Conservation (phyloP, 106 monocot species). For the Alisma plantagoaquatica region DNA sequence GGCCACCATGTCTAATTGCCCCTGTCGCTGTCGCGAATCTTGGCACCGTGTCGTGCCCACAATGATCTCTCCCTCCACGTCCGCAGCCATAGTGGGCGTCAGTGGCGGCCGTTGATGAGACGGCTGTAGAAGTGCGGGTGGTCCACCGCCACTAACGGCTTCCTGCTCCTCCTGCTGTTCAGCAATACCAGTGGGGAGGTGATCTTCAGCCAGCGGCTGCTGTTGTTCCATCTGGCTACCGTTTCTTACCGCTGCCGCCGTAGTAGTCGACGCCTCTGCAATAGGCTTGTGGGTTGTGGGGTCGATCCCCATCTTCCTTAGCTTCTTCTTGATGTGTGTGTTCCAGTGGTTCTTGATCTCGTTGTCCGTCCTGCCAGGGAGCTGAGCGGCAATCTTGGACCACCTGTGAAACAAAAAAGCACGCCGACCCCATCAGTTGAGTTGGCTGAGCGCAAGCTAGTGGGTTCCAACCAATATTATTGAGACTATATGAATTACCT, state of each 20-base stretch:
- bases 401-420: constrained; percentile 23
- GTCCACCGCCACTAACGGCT: not conserved
- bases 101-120: not conserved
- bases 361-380: constrained; percentile 76
- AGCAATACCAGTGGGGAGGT: not conserved
- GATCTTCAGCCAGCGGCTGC: not conserved
- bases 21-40: too few relatives aligned
- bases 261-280: not conserved
- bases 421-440: not conserved
- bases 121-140: not conserved
- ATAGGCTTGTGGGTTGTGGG: constrained; percentile 60
- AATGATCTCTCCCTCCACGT: too few relatives aligned
- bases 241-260: not conserved
- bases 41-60: too few relatives aligned
- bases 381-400: constrained; percentile 63
- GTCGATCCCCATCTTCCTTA: constrained; percentile 72
- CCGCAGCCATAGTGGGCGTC: too few relatives aligned
- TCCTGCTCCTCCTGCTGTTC: not conserved
- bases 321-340: constrained; percentile 88
- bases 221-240: not conserved
- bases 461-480: not conserved
- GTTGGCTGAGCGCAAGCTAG: not conserved
- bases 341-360: constrained; percentile 94
- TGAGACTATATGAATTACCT: constrained; percentile 14
- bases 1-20: not conserved